Evolutionary conservation across 192 early-diverging fungal genomes (phyloP), one percentile per base, ranked within the genome.

Genomic region (Cladochytrium replicatum): DNA sequence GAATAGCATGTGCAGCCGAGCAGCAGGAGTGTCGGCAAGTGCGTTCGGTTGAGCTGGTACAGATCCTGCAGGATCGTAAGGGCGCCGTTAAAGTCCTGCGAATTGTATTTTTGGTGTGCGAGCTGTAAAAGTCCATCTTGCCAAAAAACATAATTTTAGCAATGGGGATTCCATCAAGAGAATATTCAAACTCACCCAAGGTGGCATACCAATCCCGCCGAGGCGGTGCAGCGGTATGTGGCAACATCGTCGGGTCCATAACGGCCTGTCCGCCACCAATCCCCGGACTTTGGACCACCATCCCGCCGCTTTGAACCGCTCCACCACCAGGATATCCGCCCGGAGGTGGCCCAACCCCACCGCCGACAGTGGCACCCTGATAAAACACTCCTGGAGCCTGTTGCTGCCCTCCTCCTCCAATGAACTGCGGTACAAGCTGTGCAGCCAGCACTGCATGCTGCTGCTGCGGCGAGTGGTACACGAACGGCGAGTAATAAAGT

Each of bases 1-100:
- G 86, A 86, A 58, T 86, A 91, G 67, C 87, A 85, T 15, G 85
- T 85, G 54, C 89, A 93, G 0, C 87, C 90, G 31, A 93, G 64
- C 17, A 93, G 70, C 15, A 93, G 72, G 4, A 91, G 70, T 8
- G 86, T 90, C 9, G 88, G 87, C 41, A 93, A 61, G 61, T 91
- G 87, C 8, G 64, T 66, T 1, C 29, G 55, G 26, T 63, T 19
- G 5, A 43, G 29, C 19, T 31, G 11, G 37, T 54, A 51, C 2
- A 72, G 47, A 4, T 66, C 47, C 32, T 49, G 48, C 13, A 72
- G 64, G 5, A 72, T 54, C 25, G 43, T 19, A 11, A 72, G 58
- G 0, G 70, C 67, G 7, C 19, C 48, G 2, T 52, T 23, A 32
- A 55, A 72, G 47, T 72, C 68, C 1, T 28, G 32, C 2, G 28